phyloP scores from a whole-genome alignment of 2,329 filamentous ascomycete species.

The Tolypocladium tropicale region DNA sequence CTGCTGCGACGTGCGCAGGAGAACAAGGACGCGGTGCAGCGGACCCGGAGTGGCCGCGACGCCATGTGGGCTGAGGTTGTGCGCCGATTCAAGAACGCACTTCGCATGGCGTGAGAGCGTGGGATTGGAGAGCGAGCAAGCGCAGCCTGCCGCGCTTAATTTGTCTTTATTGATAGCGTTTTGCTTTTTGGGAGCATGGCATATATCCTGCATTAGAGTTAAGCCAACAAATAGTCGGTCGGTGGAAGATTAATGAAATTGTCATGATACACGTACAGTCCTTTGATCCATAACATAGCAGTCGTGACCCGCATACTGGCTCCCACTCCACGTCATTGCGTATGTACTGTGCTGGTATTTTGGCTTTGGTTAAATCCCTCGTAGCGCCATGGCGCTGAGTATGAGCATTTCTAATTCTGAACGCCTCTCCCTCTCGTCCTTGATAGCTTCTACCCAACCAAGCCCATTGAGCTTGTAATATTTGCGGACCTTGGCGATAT shows the following conservation, averaged over 20 bases:
- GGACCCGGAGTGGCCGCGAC: constrained; percentile 50
- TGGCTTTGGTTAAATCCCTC: constrained; percentile 17
- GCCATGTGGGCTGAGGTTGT: constrained; percentile 53
- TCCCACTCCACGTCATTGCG: no score
- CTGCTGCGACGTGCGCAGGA: constrained; percentile 53
- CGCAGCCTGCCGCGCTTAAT: neutral
- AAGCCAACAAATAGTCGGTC: neutral
- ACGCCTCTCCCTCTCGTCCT: constrained; percentile 31
- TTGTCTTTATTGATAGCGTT: neutral
- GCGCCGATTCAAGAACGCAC: constrained; percentile 37
- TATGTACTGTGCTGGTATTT: neutral
- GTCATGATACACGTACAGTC: neutral
- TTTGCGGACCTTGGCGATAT: constrained; percentile 64
- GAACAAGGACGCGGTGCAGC: constrained; percentile 59
- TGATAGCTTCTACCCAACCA: constrained; percentile 36
- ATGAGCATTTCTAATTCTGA: constrained; percentile 58
- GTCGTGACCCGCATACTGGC: no score
- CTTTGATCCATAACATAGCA: neutral
- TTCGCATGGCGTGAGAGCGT: constrained; percentile 23
- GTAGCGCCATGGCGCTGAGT: constrained; percentile 63
- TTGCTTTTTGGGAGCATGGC: neutral
- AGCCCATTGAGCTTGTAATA: constrained; percentile 71
- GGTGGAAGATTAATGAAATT: neutral
- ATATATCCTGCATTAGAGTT: neutral
- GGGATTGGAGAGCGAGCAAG: neutral